Conservation (phyloP, 2,329 filamentous ascomycete species). For the Gaeumannomyces sp. region DNA sequence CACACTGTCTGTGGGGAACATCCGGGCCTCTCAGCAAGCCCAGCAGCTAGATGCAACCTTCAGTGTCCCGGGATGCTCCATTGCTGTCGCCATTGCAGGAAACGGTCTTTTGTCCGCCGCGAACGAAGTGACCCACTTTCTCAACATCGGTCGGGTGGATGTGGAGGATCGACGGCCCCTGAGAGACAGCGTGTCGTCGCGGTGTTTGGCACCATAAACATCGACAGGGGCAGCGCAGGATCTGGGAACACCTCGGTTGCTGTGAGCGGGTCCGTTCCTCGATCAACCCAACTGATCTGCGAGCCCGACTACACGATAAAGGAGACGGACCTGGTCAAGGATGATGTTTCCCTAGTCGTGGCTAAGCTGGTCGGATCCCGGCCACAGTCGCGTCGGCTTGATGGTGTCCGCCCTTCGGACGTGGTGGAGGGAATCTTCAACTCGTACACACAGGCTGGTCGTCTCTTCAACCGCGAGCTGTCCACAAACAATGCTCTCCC, state of each 20-base stretch:
- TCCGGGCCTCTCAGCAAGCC: slow-evolving; percentile 16
- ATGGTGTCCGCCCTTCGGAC: slow-evolving; percentile 19
- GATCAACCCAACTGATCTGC: slow-evolving; percentile 24
- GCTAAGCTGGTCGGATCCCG: slow-evolving; percentile 11
- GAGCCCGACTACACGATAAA: slow-evolving; percentile 20
- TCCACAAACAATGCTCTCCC: neutral
- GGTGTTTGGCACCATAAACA: slow-evolving; percentile 17
- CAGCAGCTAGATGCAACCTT: slow-evolving; percentile 26
- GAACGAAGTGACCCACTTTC: slow-evolving; percentile 14
- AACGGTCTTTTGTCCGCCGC: slow-evolving; percentile 1
- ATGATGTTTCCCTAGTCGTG: slow-evolving; percentile 16
- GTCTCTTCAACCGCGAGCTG: neutral
- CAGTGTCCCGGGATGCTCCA: slow-evolving; percentile 15
- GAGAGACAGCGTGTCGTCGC: slow-evolving; percentile 21
- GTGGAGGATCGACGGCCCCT: slow-evolving; percentile 13
- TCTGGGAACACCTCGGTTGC: slow-evolving; percentile 11
- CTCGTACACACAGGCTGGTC: slow-evolving; percentile 13
- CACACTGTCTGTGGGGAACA: slow-evolving; percentile 19
- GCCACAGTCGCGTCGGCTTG: slow-evolving; percentile 13
- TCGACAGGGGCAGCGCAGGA: slow-evolving; percentile 11
- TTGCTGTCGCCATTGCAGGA: slow-evolving; percentile 18
- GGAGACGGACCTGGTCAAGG: slow-evolving; percentile 19
- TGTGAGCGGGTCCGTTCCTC: slow-evolving; percentile 17
- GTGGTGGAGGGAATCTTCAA: slow-evolving; percentile 20
- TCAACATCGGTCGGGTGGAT: slow-evolving; percentile 19